Conservation (phyloP, 345 rosid genomes). For the Eucalyptus fibrosa region DNA sequence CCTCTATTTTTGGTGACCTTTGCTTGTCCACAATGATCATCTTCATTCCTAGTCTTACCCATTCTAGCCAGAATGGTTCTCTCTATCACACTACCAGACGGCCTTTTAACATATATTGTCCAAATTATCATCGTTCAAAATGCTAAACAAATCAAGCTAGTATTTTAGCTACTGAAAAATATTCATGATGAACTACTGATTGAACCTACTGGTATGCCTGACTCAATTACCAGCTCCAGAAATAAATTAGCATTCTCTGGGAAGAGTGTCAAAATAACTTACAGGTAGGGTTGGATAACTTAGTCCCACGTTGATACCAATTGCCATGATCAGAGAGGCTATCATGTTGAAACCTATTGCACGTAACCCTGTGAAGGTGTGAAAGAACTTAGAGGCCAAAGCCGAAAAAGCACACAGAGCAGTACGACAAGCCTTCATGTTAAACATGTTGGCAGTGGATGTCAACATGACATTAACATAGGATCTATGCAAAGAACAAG, state of each 20-base stretch:
- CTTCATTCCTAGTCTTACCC: neutral
- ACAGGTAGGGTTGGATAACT: slow-evolving; percentile 70
- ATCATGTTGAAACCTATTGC: slow-evolving; percentile 58
- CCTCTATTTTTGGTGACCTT: neutral
- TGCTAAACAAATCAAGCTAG: neutral
- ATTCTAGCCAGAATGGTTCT: neutral
- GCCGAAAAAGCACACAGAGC: neutral
- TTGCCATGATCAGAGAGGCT: slow-evolving; percentile 30
- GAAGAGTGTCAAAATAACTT: neutral
- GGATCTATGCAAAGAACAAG: neutral
- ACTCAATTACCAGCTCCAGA: neutral
- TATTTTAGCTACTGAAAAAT: neutral
- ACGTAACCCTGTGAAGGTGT: slow-evolving; percentile 22
- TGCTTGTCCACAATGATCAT: neutral
- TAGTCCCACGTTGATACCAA: slow-evolving; percentile 28
- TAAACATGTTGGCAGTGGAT: neutral
- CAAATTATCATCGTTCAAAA: neutral
- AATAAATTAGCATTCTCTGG: neutral
- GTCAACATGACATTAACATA: neutral
- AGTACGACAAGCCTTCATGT: neutral
- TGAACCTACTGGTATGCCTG: neutral
- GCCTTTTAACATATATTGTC: neutral
- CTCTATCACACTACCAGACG: neutral
- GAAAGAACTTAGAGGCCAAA: neutral
- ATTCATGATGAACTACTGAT: neutral